Evolutionary conservation across 208 protist species (phyloP).

Genomic region (Wallacemonas collosoma): DNA sequence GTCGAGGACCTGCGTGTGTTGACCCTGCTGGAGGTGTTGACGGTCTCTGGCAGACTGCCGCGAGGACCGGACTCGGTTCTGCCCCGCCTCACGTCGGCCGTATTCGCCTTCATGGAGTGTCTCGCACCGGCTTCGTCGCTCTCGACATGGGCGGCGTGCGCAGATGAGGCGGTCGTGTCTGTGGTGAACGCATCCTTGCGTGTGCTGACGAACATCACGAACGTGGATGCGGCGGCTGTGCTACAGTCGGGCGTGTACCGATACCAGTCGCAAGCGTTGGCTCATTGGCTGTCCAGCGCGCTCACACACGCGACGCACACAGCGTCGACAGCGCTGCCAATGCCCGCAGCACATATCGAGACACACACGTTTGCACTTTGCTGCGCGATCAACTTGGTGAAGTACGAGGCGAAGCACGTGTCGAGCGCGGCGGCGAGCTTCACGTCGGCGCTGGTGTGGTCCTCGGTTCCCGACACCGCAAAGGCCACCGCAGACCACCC

Average conservation of each 20-base stretch:
- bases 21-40: conserved; percentile 51
- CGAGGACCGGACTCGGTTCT: neutral
- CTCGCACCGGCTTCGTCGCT: neutral
- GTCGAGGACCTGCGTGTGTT: conserved; percentile 10
- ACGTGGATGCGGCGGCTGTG: conserved; percentile 22
- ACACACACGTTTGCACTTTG: conserved; percentile 60
- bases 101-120: neutral
- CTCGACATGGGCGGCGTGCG: neutral
- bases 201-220: conserved; percentile 72
- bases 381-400: conserved; percentile 75
- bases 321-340: neutral
- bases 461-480: neutral
- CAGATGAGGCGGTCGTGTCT: neutral
- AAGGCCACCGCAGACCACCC: neutral
- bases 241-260: neutral
- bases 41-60: conserved; percentile 22
- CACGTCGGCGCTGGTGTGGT: conserved; percentile 20
- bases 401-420: conserved; percentile 41
- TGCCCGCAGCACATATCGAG: conserved; percentile 27
- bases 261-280: conserved; percentile 13
- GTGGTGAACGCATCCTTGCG: conserved; percentile 31
- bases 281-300: neutral
- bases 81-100: neutral
- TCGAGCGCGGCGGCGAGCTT: conserved; percentile 14
- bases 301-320: conserved; percentile 6